Evolutionary conservation across 1,284 basidiomycete genomes (phyloP), one percentile per base, ranked within the genome.

Genomic region (Athelia psychrophila): DNA sequence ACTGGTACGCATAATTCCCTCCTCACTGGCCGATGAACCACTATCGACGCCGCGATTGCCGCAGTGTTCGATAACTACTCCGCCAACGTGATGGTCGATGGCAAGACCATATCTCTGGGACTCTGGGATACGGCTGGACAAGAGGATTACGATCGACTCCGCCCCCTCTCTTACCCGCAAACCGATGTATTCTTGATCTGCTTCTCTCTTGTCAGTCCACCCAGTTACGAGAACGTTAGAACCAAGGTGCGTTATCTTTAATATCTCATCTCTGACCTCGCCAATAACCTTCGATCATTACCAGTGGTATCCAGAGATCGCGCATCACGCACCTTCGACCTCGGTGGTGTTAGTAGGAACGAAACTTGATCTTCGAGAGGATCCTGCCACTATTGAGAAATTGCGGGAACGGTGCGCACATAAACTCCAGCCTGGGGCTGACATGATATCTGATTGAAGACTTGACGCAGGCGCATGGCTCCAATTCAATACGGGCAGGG

Each of bases 51-150:
- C 32, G 38, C 40, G 50, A 44, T 13, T 48, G 23, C 19, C 33
- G 18, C 66, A 86, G 92, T 95, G 47, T 95, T 96, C 66, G 93
- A 96, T 76, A 96, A 97, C 77, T 97, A 96, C 70, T 93, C 91
- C 54, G 90, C 88, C 54, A 91, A 95, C 76, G 95, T 99, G 56
- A 95, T 97, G 86, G 95, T 99, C 54, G 97, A 99, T 65, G 94
- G 95, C 63, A 97, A 98, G 80, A 97, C 97, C 46, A 96, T 99
- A 63, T 95, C 93, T 53, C 85, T 99, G 53, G 96, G 96, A 52
- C 78, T 98, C 53, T 98, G 95, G 95, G 95, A 98, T 82, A 98
- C 95, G n/a, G 95, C 95, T 48, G 95, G 95, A 62, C 95, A 98
- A 75, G 95, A 98, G 71, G 95, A 98, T 78, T 96, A 95, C 71